phyloP scores from a whole-genome alignment of 371 early-diverging fungal species.

The Smittium culicis region DNA sequence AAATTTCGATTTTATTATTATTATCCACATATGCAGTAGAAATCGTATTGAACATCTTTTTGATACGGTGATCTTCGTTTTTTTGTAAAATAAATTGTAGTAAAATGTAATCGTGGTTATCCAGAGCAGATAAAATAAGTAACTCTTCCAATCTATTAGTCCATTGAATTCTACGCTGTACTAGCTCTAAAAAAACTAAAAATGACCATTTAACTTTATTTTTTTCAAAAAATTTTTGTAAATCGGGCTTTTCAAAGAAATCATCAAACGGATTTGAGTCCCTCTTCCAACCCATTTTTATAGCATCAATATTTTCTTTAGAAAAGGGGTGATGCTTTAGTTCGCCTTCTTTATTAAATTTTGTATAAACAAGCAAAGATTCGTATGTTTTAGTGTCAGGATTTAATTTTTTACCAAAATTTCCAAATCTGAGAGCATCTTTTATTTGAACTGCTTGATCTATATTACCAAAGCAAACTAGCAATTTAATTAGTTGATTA shows the following conservation, averaged over 20 bases:
- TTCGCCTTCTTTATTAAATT: background rate
- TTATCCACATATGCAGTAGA: background rate
- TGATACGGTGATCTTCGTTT: background rate
- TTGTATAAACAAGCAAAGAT: background rate
- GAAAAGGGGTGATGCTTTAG: background rate
- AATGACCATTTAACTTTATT: background rate
- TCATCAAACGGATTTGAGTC: background rate
- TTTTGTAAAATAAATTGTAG: background rate
- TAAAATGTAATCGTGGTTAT: background rate
- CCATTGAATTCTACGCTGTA: background rate
- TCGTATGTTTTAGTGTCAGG: background rate
- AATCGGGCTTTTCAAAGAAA: background rate
- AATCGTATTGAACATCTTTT: background rate
- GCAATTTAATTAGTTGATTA: background rate
- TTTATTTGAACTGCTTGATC: background rate
- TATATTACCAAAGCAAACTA: background rate
- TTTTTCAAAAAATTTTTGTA: background rate
- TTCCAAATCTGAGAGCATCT: background rate
- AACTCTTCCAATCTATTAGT: background rate
- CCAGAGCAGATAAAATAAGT: background rate
- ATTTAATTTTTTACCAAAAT: background rate
- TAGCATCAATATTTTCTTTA: background rate
- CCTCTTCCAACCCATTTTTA: background rate
- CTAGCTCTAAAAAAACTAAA: background rate
- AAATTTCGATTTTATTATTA: background rate